These are phyloP conservation scores for Cercis canadensis DNA, from an alignment of 306 rosid species.

Conservation along the genomic window DNA sequence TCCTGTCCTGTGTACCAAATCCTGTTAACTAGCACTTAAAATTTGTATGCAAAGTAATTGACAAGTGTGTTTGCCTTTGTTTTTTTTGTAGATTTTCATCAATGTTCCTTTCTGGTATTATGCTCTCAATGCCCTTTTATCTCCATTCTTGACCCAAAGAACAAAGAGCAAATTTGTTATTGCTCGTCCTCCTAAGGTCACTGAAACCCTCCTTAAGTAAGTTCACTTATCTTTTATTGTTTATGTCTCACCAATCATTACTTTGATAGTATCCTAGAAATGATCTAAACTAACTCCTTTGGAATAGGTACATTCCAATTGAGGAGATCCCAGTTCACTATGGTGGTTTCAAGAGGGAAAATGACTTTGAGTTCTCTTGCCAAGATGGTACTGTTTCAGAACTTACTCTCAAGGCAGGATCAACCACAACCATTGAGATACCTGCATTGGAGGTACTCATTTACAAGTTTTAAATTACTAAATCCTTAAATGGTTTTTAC, in stretches of 20 bases:
- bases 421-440: conserved; percentile 53
- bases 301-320: conserved; percentile 53
- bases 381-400: conserved; percentile 48
- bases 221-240: not conserved
- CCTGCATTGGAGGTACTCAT: conserved; percentile 54
- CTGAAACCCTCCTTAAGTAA: conserved; percentile 56
- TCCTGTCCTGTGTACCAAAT: no score
- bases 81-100: conserved; percentile 55
- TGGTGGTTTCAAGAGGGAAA: conserved; percentile 61
- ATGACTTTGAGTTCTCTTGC: conserved; percentile 46
- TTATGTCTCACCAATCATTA: not conserved
- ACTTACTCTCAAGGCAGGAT: conserved; percentile 51
- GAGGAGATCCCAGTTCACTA: conserved; percentile 53
- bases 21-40: no score
- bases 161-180: conserved; percentile 62
- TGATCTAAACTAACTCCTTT: not conserved
- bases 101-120: conserved; percentile 68
- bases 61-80: not conserved
- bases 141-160: conserved; percentile 63
- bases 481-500: no score
- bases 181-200: conserved; percentile 56
- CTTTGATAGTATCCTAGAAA: not conserved
- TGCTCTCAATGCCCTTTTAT: conserved; percentile 54
- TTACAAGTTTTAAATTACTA: not conserved
- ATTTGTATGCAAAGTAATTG: conserved; percentile 1